Base-by-base conservation (phyloP, 108 stramenopile genomes). In the Cyclotella cryptica region DNA sequence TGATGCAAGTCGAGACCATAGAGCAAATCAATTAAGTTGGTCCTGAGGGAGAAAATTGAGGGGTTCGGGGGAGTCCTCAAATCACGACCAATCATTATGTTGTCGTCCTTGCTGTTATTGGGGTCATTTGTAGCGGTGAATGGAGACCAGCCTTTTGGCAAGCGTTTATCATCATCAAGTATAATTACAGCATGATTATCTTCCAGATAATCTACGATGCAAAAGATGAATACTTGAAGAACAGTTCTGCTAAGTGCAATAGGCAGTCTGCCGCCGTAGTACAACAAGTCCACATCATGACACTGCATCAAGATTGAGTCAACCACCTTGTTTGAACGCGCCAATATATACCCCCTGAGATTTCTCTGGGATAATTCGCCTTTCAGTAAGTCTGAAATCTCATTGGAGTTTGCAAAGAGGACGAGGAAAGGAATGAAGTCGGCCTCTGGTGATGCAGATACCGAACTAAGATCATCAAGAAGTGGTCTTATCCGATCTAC, bases 1-100 rank as follows among this genome's bases (percentile, higher is more conserved):
- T 71, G 21, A 60, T 14, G 17, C 59, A 71, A 24, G 59, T 71
- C 70, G 1, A 71, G 13, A 3, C 10, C 19, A 29, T 71, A 57
- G 24, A 71, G 13, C 42, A 71, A 60, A 15, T 71, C 70, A 4
- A 71, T 27, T 26, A 71, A 45, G 19, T 71, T 57, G 22, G 70
- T 71, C 57, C 70, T 30, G 39, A 71, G 24, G 17, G 54, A 57
- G 41, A 71, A 59, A 10, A 71, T 14, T 1, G 53, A 43, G 17
- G 70, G 70, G 22, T 71, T 71, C n/a, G 70, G 70, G 9, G 70
- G 70, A 9, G 70, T 71, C 26, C 70, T 71, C 70, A 71, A 41
- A 35, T 71, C 70, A 22, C 70, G n/a, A 27, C 70, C 70, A 21
- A 71, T 71, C 4, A 21, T 18, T 10, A 71, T 58, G 14, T 55